Base-by-base conservation (phyloP, 768 basidiomycete species). In the Macrolepiota fuliginosa region DNA sequence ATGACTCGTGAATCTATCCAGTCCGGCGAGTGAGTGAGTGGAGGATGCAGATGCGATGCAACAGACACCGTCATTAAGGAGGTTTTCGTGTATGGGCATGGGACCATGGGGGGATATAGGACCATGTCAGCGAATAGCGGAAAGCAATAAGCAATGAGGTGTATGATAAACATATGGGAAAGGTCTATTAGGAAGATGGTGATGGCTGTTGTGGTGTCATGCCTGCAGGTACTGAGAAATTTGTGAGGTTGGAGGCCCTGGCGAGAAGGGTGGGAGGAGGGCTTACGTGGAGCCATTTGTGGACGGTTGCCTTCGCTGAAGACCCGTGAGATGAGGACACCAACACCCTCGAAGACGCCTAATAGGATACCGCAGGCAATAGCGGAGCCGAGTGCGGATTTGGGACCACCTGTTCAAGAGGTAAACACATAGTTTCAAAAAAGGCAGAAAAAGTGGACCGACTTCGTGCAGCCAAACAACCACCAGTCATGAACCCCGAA, bases 401-500 rank as follows among this genome's bases (percentile, higher is more conserved):
- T 89, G 29, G 96, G 97, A 17, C 96, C 96, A 79, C 94, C 96
- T 98, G 68, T 12, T 32, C 29, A 56, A 52, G 32, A 49, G 32
- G 52, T 54, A 29, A 29, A 25, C 68, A 29, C 45, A 61, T 17
- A 24, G 49, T 46, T 27, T 36, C 54, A 17, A 46, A 19, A 62
- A 46, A 49, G 32, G 58, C 54, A 63, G 24, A 63, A 54, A 42
- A 32, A 39, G n/a, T 55, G 22, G 32, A 88, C 92, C 76, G 74
- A 97, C 96, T 93, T 79, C 96, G 85, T 64, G 91, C 84, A 61
- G 96, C 97, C 57, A 98, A 77, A 73, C 92, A 96, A 58, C 97
- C 97, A 75, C 97, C 97, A 10, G 97, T 98, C 88, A 97, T 85
- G 79, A 99, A 99, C 49, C 97, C 97, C 25, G 95, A 94, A 55